Percentiles rank a stretch among this genome's conserved stretches.
These are phyloP conservation scores for Mitragyna speciosa DNA, from an alignment of 257 asterid genomes.

Conservation along the genomic window DNA sequence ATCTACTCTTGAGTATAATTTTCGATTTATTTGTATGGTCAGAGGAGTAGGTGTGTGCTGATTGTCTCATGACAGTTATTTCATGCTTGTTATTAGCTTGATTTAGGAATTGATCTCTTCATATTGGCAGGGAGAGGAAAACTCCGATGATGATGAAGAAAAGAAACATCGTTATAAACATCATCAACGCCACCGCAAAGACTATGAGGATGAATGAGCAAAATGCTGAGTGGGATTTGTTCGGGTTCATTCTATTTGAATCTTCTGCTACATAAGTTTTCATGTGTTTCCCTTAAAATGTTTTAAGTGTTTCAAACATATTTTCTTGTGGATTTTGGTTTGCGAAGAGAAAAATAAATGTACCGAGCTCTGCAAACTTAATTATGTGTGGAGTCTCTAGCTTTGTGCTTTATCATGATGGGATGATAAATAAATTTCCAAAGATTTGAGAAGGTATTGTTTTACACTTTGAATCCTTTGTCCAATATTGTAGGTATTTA, in stretches of 20 bases:
- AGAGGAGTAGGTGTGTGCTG: background rate
- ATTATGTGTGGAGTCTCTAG: background rate
- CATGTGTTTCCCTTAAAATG: conserved; percentile 1
- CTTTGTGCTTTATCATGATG: background rate
- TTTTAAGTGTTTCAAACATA: background rate
- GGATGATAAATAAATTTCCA: conserved; percentile 15
- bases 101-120: background rate
- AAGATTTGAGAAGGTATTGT: conserved; percentile 9
- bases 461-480: too few species aligned
- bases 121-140: conserved; percentile 26
- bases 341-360: background rate
- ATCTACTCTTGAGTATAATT: background rate
- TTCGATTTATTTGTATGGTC: background rate
- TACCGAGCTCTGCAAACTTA: background rate
- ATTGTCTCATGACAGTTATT: background rate
- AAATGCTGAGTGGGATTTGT: background rate
- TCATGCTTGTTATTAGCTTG: background rate
- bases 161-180: conserved; percentile 16
- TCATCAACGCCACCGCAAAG: conserved; percentile 28
- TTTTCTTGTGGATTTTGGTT: background rate
- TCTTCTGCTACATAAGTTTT: conserved; percentile 13
- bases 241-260: conserved; percentile 18
- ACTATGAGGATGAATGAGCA: conserved; percentile 29
- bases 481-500: too few species aligned
- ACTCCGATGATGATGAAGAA: conserved; percentile 27